Evolutionary conservation across 441 rosid species (phyloP).

Genomic region (Gossypium laxum): DNA sequence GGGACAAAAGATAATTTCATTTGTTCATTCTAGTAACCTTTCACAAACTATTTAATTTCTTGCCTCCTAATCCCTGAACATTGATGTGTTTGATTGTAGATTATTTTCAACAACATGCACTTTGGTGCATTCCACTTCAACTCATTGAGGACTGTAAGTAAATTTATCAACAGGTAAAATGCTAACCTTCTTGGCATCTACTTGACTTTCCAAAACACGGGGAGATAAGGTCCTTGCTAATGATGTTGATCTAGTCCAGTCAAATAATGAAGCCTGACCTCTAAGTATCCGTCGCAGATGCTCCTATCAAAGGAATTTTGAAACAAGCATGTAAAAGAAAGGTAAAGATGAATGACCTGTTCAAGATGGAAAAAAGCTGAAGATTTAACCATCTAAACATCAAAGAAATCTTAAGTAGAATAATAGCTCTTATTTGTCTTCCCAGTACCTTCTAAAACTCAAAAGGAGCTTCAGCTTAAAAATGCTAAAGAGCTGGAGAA

Average conservation of each 20-base stretch:
- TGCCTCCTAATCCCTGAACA: neutral
- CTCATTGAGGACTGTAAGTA: neutral
- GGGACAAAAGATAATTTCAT: neutral
- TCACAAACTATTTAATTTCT: neutral
- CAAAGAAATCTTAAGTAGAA: neutral
- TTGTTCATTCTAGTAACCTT: neutral
- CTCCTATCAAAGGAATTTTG: conserved; percentile 37
- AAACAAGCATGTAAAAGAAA: neutral
- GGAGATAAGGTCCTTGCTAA: conserved; percentile 92
- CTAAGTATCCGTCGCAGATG: conserved; percentile 88
- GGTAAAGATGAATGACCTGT: neutral
- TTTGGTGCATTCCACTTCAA: neutral
- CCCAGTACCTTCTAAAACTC: neutral
- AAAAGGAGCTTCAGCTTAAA: neutral
- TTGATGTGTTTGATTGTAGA: neutral
- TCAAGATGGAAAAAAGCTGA: neutral
- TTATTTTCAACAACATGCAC: conserved; percentile 3
- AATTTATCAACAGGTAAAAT: conserved; percentile 10
- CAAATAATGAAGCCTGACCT: conserved; percentile 90
- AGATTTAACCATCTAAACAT: conserved; percentile 9
- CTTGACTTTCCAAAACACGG: conserved; percentile 86
- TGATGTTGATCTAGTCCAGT: conserved; percentile 91
- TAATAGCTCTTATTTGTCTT: neutral
- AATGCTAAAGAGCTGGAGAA: neutral
- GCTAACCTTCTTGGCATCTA: conserved; percentile 87